These are phyloP conservation scores for Penicillium sp. DNA, from an alignment of 2,329 filamentous ascomycete genomes.

Conservation along the genomic window DNA sequence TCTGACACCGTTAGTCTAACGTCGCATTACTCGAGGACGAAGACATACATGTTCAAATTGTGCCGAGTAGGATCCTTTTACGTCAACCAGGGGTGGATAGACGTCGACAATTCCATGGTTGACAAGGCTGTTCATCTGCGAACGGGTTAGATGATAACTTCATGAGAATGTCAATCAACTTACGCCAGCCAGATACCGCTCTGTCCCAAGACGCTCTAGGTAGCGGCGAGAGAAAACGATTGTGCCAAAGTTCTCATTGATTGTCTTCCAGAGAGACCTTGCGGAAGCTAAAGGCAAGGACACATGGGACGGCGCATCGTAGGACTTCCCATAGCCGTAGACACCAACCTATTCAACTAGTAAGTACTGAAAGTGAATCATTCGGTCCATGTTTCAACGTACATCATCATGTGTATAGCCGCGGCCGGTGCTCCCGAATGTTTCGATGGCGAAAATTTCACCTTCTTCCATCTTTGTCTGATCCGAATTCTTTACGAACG, in stretches of 20 bases:
- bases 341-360: slow-evolving; percentile 48
- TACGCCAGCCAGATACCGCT: slow-evolving; percentile 64
- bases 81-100: slow-evolving; percentile 62
- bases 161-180: slow-evolving; percentile 26
- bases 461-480: slow-evolving; percentile 63
- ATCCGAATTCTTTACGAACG: slow-evolving; percentile 57
- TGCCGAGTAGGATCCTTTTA: slow-evolving; percentile 65
- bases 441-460: slow-evolving; percentile 64
- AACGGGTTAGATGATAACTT: slow-evolving; percentile 23
- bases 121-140: slow-evolving; percentile 63
- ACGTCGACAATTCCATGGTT: slow-evolving; percentile 62
- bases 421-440: slow-evolving; percentile 61
- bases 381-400: slow-evolving; percentile 20
- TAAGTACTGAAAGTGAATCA: neutral
- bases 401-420: slow-evolving; percentile 56
- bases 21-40: neutral
- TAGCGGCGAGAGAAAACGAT: slow-evolving; percentile 67
- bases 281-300: slow-evolving; percentile 57
- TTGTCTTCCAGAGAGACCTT: slow-evolving; percentile 61
- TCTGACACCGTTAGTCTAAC: slow-evolving; percentile 40
- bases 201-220: slow-evolving; percentile 65
- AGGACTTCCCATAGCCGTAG: slow-evolving; percentile 57
- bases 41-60: slow-evolving; percentile 64
- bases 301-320: slow-evolving; percentile 41
- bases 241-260: slow-evolving; percentile 67